Evolutionary conservation across 2,329 filamentous ascomycete genomes (phyloP).

Genomic region (Thermomyces lanuginosus): DNA sequence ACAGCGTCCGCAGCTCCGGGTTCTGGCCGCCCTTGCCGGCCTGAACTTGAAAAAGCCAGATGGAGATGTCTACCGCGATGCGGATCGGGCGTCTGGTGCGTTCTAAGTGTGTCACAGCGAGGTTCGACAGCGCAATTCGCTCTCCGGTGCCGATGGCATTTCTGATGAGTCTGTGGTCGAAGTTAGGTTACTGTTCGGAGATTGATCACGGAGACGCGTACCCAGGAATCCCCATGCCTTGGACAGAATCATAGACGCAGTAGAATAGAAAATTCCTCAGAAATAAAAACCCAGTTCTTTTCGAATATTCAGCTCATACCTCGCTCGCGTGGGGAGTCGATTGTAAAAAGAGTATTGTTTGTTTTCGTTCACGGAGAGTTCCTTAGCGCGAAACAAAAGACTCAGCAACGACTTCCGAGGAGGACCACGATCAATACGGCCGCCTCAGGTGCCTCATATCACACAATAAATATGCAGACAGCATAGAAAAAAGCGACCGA

Average conservation of each 20-base stretch:
- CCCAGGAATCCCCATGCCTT: slow-evolving; percentile 32
- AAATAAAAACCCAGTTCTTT: too few relatives aligned
- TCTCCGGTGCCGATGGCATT: slow-evolving; percentile 71
- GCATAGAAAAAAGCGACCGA: not conserved
- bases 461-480: not conserved
- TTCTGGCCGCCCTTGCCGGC: slow-evolving; percentile 74
- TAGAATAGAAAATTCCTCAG: too few relatives aligned
- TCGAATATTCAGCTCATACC: too few relatives aligned
- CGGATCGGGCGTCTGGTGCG: slow-evolving; percentile 56
- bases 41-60: slow-evolving; percentile 93
- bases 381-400: too few relatives aligned
- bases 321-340: too few relatives aligned
- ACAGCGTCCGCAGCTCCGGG: slow-evolving; percentile 77
- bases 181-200: not conserved
- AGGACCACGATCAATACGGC: not conserved
- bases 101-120: slow-evolving; percentile 64
- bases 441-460: not conserved
- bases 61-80: slow-evolving; percentile 83
- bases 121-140: slow-evolving; percentile 63
- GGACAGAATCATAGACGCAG: too few relatives aligned
- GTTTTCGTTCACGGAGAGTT: too few relatives aligned
- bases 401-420: too few relatives aligned
- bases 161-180: slow-evolving; percentile 38
- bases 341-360: too few relatives aligned
- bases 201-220: too few relatives aligned